Conservation (phyloP, 1,284 basidiomycete genomes). For the Cutaneotrichosporon cyanovorans region DNA sequence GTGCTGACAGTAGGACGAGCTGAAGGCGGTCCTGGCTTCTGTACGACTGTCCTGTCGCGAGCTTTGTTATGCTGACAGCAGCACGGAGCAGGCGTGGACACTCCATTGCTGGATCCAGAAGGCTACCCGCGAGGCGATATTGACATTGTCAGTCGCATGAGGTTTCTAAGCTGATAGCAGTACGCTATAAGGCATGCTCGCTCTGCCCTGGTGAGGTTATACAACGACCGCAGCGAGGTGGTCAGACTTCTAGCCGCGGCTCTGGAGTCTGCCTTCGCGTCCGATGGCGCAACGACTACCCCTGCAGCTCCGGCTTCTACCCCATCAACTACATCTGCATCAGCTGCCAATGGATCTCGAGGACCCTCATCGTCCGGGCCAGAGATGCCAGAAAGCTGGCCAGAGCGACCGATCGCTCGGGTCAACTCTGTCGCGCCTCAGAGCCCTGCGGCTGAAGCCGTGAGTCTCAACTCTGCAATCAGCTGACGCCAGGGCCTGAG, state of each 20-base stretch:
- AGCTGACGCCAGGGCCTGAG: slow-evolving; percentile 55
- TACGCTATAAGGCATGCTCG: slow-evolving; percentile 67
- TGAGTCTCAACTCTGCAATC: slow-evolving; percentile 50
- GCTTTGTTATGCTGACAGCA: slow-evolving; percentile 15
- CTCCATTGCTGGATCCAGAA: slow-evolving; percentile 69
- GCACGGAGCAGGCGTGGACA: slow-evolving; percentile 39
- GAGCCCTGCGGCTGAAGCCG: slow-evolving; percentile 70
- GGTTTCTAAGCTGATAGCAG: slow-evolving; percentile 12
- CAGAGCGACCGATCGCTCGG: slow-evolving; percentile 54
- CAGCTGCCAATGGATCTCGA: slow-evolving; percentile 8
- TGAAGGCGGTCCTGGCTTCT: slow-evolving; percentile 32
- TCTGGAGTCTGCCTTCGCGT: slow-evolving; percentile 54
- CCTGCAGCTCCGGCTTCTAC: neutral
- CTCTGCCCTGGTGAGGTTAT: slow-evolving; percentile 46
- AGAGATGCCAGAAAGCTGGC: slow-evolving; percentile 21
- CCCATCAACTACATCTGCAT: neutral
- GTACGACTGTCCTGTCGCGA: slow-evolving; percentile 6
- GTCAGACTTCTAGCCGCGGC: slow-evolving; percentile 60
- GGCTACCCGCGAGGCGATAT: slow-evolving; percentile 70
- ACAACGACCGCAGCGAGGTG: slow-evolving; percentile 65
- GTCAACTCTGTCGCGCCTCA: slow-evolving; percentile 67
- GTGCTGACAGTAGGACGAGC: slow-evolving; percentile 21
- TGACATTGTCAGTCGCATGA: slow-evolving; percentile 52
- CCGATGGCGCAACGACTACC: neutral
- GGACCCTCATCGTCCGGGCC: neutral